These are phyloP conservation scores for Scortechinia acanthostroma DNA, from an alignment of 2,329 filamentous ascomycete genomes.

Conservation along the genomic window DNA sequence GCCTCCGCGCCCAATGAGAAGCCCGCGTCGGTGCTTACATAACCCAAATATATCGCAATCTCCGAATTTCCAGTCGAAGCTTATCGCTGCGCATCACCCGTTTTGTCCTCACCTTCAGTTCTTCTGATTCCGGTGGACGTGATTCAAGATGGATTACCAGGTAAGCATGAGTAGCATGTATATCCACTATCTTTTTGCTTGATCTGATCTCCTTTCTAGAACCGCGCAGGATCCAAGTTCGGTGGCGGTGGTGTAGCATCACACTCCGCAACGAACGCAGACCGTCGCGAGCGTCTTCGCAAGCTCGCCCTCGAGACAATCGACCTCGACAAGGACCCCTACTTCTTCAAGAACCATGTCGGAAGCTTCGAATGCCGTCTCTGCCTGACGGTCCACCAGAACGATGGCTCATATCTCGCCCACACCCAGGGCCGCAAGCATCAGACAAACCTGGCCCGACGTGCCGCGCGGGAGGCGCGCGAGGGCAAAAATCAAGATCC, in stretches of 20 bases:
- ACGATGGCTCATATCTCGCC: constrained; percentile 96
- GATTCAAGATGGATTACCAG: constrained; percentile 3
- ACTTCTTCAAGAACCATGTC: constrained; percentile 99
- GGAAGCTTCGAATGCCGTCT: constrained; percentile 96
- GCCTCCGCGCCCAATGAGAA: no score
- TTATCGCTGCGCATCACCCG: no score
- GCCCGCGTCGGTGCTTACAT: no score
- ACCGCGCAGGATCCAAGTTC: constrained; percentile 94
- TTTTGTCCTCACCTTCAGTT: no score
- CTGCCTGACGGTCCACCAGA: constrained; percentile 95
- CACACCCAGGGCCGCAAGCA: constrained; percentile 98
- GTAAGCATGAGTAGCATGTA: neutral
- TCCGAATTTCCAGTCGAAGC: no score
- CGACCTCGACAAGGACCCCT: constrained; percentile 97
- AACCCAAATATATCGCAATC: no score
- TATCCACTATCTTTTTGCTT: neutral
- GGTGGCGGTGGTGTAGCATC: constrained; percentile 95
- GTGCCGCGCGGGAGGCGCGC: constrained; percentile 90
- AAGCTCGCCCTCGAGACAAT: constrained; percentile 98
- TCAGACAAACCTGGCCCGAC: constrained; percentile 92
- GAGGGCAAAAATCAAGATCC: constrained; percentile 57
- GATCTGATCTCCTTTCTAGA: no score
- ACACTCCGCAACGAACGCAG: constrained; percentile 85
- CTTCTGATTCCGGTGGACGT: no score
- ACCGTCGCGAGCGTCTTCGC: constrained; percentile 91